Percentiles rank a stretch among this genome's conserved stretches.
These are phyloP conservation scores for Sporothrix euskadiensis DNA, from an alignment of 2,329 filamentous ascomycete species.

Conservation along the genomic window DNA sequence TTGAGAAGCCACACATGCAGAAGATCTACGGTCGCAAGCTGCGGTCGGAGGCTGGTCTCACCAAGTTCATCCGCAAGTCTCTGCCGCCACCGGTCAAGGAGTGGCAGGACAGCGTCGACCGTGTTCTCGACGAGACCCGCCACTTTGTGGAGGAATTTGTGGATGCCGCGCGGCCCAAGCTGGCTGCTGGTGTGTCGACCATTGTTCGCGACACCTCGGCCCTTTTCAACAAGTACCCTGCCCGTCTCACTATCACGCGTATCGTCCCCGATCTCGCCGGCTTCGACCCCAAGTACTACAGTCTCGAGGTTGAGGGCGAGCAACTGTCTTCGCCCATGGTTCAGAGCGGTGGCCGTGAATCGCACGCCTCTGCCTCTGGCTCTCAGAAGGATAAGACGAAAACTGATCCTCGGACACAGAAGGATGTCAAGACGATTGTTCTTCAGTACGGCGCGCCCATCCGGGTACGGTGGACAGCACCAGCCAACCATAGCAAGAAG, in stretches of 20 bases:
- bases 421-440: constrained; percentile 70
- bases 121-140: constrained; percentile 78
- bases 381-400: constrained; percentile 75
- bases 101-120: constrained; percentile 84
- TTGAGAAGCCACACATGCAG: constrained; percentile 97
- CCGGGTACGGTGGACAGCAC: constrained; percentile 86
- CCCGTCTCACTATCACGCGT: constrained; percentile 78
- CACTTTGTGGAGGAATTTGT: constrained; percentile 91
- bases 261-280: constrained; percentile 79
- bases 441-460: constrained; percentile 91
- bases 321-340: neutral
- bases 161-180: constrained; percentile 78
- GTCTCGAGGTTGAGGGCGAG: constrained; percentile 70
- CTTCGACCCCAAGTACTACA: constrained; percentile 77
- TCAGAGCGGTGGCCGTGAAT: constrained; percentile 40
- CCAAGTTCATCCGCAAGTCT: constrained; percentile 85
- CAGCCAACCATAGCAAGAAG: constrained; percentile 79
- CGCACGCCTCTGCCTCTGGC: neutral
- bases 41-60: constrained; percentile 83
- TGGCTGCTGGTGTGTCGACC: constrained; percentile 81
- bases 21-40: constrained; percentile 89
- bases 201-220: constrained; percentile 86
- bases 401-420: constrained; percentile 53
- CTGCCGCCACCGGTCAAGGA: constrained; percentile 80
- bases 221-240: constrained; percentile 85